A percentile compares a stretch with the other conserved stretches of the same genome.
phyloP scores from a whole-genome alignment of 148 eudicot species.

The Linanthus parryae region DNA sequence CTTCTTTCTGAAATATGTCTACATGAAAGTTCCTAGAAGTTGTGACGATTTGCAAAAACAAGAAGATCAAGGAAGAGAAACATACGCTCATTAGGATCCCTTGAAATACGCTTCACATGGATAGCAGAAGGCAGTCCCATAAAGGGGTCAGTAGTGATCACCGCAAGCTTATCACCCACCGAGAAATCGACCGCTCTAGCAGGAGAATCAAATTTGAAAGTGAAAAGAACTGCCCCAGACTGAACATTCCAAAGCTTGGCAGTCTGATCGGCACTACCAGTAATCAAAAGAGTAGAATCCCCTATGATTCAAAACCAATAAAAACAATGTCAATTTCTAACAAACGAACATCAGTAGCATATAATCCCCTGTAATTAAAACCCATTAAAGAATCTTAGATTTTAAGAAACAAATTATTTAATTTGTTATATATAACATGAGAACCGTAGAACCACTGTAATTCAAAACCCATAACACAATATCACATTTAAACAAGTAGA shows the following conservation, averaged over 20 bases:
- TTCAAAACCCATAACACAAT: too few relatives aligned
- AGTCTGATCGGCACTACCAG: constrained; percentile 96
- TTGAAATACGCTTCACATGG: constrained; percentile 67
- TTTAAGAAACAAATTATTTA: too few relatives aligned
- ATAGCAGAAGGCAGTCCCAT: constrained; percentile 77
- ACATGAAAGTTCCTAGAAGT: not conserved
- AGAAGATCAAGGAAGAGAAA: too few relatives aligned
- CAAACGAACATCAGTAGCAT: too few relatives aligned
- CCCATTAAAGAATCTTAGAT: too few relatives aligned
- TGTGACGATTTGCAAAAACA: not conserved
- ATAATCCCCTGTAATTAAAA: too few relatives aligned
- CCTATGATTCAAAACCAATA: constrained; percentile 45
- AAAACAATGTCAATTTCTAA: too few relatives aligned
- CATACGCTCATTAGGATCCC: constrained; percentile 71
- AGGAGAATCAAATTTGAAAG: constrained; percentile 77
- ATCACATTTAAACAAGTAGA: too few relatives aligned
- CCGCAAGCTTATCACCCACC: constrained; percentile 74
- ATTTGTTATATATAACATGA: too few relatives aligned
- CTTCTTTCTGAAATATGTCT: not conserved
- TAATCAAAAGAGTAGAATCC: constrained; percentile 70
- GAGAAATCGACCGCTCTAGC: constrained; percentile 78
- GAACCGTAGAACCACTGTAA: too few relatives aligned
- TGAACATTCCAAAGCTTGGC: constrained; percentile 85
- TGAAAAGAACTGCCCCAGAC: constrained; percentile 49
- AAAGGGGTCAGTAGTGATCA: constrained; percentile 85